Base-by-base conservation (phyloP, 176 grass and related monocot species). In the Pontederia crassipes region DNA sequence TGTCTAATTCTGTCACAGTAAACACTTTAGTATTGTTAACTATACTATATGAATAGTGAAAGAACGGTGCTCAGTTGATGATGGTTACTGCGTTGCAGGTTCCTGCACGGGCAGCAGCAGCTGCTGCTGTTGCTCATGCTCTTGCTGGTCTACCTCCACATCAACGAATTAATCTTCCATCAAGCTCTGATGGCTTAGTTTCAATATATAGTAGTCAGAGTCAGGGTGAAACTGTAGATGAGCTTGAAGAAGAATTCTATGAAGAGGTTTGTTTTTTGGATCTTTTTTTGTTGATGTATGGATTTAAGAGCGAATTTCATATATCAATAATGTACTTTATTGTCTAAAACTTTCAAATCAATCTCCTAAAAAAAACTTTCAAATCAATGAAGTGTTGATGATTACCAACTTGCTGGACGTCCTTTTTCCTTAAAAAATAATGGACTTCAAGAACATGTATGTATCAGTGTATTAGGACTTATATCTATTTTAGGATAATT, bases 231-330 rank as follows among this genome's bases (percentile, higher is more conserved):
- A 64, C 67, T 2, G 62, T 92, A 63, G 84, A 79, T 17, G 84
- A 98, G 53, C 87, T 92, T 47, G 93, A 98, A 73, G 93, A 98
- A 68, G 81, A 83, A 11, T 98, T 98, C 62, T 98, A 85, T 54
- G 53, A 85, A 76, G 93, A 98, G 88, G 93, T 98, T 67, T 70
- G 64, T 69, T 85, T 67, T 18, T 28, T 12, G 8, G 11, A 50
- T 14, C n/a, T 73, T 26, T 3, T 8, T 52, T 61, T 16, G 12
- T 13, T 18, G 8, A 29, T 61, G 8, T 52, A 9, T 28, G n/a
- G 10, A 11, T 4, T 59, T 57, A 11, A n/a, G n/a, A n/a, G n/a
- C n/a, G 24, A 6, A 3, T 57, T 13, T 18, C 26, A 50, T 49
- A 27, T 28, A 50, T 40, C 47, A 65, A 13, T 4, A 35, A 35